Percentiles rank a stretch among this genome's conserved stretches.
Conservation (phyloP, 192 early-diverging fungal genomes). For the Allomyces macrogynus region DNA sequence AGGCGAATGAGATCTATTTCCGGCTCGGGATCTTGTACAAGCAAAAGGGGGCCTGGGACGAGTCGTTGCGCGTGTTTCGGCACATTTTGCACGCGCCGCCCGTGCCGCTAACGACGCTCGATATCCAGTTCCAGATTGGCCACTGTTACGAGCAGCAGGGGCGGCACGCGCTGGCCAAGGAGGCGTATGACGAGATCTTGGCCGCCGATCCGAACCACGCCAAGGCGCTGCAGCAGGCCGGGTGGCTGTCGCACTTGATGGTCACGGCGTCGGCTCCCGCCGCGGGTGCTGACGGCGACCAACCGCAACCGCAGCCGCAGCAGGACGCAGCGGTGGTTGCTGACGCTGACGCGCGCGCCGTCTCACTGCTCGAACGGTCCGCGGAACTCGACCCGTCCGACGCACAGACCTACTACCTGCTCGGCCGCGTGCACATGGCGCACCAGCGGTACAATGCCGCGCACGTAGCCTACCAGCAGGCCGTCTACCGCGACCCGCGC, state of each 20-base stretch:
- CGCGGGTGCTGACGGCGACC: neutral
- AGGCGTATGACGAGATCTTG: constrained; percentile 83
- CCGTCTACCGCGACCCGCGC: constrained; percentile 75
- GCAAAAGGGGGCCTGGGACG: constrained; percentile 55
- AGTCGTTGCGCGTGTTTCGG: constrained; percentile 63
- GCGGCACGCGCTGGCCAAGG: constrained; percentile 47
- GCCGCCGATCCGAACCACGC: constrained; percentile 75
- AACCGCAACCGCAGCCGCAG: too few relatives aligned
- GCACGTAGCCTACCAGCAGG: constrained; percentile 94
- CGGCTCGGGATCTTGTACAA: constrained; percentile 97
- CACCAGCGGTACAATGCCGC: constrained; percentile 86
- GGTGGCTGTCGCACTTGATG: constrained; percentile 83
- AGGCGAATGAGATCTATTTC: constrained; percentile 95
- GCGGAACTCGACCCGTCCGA: constrained; percentile 45
- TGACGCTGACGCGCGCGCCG: neutral
- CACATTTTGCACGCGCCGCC: constrained; percentile 73
- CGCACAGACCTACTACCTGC: constrained; percentile 82
- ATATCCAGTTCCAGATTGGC: constrained; percentile 98
- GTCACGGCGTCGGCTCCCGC: constrained; percentile 18
- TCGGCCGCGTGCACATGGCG: constrained; percentile 92
- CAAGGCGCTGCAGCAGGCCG: constrained; percentile 92
- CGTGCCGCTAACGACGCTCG: constrained; percentile 79
- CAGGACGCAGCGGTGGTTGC: neutral
- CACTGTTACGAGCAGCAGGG: constrained; percentile 84
- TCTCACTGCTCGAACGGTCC: neutral